A percentile compares a stretch with the other conserved stretches of the same genome.
Conservation (phyloP, 2,329 filamentous ascomycete species). For the Monosporascus sp. region DNA sequence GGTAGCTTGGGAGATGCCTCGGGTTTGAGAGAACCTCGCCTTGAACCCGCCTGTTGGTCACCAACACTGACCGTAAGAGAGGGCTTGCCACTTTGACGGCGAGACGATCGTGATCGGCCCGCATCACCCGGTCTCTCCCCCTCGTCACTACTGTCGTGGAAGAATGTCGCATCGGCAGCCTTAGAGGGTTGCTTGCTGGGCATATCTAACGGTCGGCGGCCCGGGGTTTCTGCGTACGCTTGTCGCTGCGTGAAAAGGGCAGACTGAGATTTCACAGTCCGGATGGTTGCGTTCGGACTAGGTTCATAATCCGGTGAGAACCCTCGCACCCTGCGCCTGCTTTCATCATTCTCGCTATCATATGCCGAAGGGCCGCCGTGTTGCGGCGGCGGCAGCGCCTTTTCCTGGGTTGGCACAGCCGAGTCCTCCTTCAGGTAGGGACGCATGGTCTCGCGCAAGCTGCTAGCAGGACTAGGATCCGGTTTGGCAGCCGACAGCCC, state of each 20-base stretch:
- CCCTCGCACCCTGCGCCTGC: conserved; percentile 42
- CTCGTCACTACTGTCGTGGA: conserved; percentile 48
- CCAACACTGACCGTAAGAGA: neutral
- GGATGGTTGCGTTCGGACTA: conserved; percentile 65
- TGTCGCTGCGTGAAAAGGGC: conserved; percentile 20
- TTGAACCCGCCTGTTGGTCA: neutral
- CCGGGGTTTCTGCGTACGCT: conserved; percentile 17
- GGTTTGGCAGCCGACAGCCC: conserved; percentile 27
- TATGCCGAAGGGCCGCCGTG: conserved; percentile 18
- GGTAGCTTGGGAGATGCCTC: neutral
- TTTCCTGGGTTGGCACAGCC: conserved; percentile 7
- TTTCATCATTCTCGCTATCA: conserved; percentile 23
- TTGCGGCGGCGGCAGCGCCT: conserved; percentile 12
- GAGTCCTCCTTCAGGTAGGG: conserved; percentile 56
- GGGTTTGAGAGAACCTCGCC: neutral
- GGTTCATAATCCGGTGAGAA: conserved; percentile 75
- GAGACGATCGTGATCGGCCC: neutral
- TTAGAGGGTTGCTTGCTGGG: conserved; percentile 15
- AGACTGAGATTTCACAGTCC: conserved; percentile 50
- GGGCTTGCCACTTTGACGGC: conserved; percentile 11
- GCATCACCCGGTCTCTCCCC: conserved; percentile 19
- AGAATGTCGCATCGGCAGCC: conserved; percentile 39
- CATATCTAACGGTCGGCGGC: conserved; percentile 19
- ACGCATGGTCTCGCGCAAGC: conserved; percentile 80
- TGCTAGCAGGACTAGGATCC: conserved; percentile 65